These are phyloP conservation scores for Chlorella sp. DNA, from an alignment of 139 green algal species.

Conservation along the genomic window DNA sequence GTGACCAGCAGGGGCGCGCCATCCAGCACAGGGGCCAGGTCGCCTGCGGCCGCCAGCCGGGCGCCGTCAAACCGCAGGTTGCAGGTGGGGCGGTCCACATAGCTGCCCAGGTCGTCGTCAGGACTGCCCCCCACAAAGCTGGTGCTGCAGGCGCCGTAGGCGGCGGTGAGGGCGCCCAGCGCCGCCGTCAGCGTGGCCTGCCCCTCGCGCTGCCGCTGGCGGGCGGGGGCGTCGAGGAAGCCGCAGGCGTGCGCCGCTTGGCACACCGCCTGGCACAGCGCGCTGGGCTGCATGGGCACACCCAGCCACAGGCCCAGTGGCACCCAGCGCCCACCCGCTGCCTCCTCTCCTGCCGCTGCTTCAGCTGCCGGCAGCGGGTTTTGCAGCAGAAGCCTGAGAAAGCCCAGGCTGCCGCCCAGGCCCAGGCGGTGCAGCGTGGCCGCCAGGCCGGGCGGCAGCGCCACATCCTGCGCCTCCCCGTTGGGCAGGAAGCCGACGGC, in stretches of 20 bases:
- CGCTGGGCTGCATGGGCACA: constrained; percentile 73
- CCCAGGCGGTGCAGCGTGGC: constrained; percentile 49
- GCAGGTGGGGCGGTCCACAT: constrained; percentile 56
- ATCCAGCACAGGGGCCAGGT: constrained; percentile 60
- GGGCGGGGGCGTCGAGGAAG: constrained; percentile 57
- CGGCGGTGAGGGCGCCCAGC: constrained; percentile 55
- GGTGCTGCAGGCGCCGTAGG: constrained; percentile 55
- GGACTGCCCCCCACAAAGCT: constrained; percentile 3
- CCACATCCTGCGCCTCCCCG: constrained; percentile 33
- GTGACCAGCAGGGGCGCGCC: constrained; percentile 32
- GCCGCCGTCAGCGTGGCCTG: constrained; percentile 55
- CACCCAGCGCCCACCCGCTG: constrained; percentile 57
- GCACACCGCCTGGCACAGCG: constrained; percentile 81
- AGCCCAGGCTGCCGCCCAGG: constrained; percentile 56
- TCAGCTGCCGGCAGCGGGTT: background rate
- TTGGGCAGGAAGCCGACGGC: constrained; percentile 25
- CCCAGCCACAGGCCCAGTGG: constrained; percentile 78
- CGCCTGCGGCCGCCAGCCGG: constrained; percentile 38
- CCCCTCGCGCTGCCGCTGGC: constrained; percentile 42
- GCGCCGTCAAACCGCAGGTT: constrained; percentile 72
- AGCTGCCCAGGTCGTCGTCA: constrained; percentile 36
- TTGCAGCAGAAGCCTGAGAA: constrained; percentile 59
- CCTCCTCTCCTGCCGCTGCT: background rate
- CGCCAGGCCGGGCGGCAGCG: constrained; percentile 27
- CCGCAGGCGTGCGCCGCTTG: constrained; percentile 34